A percentile compares a stretch with the other conserved stretches of the same genome.
phyloP scores from a whole-genome alignment of 2,329 filamentous ascomycete genomes.

The Elsinoe necatrix region DNA sequence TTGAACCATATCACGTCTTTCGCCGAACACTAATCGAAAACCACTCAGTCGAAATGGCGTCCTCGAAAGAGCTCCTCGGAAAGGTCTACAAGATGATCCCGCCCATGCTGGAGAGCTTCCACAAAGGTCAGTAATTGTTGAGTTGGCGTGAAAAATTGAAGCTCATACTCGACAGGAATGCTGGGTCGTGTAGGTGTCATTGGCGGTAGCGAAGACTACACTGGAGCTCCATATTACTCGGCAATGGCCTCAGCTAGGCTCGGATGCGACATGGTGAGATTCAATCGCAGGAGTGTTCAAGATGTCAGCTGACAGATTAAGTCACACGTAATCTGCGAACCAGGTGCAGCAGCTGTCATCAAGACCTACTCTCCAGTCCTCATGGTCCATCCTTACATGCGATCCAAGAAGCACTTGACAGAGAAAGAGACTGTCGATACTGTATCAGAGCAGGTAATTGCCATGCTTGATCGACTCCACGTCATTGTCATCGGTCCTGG shows the following conservation, averaged over 20 bases:
- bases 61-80: slow-evolving; percentile 65
- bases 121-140: slow-evolving; percentile 61
- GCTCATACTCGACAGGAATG: slow-evolving; percentile 54
- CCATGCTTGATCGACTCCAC: slow-evolving; percentile 78
- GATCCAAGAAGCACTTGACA: slow-evolving; percentile 56
- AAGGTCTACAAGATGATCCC: slow-evolving; percentile 87
- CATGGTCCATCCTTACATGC: slow-evolving; percentile 96
- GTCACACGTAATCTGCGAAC: slow-evolving; percentile 95
- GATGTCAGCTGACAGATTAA: slow-evolving; percentile 27
- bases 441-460: slow-evolving; percentile 61
- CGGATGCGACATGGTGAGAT: slow-evolving; percentile 76
- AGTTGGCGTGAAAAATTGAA: not conserved
- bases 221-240: slow-evolving; percentile 94
- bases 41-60: slow-evolving; percentile 31
- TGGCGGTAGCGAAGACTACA: slow-evolving; percentile 92
- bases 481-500: slow-evolving; percentile 90
- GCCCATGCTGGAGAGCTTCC: slow-evolving; percentile 89
- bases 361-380: slow-evolving; percentile 97
- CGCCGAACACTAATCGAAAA: not conserved
- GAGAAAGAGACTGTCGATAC: slow-evolving; percentile 50
- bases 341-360: slow-evolving; percentile 72
- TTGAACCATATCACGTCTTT: not conserved
- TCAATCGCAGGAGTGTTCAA: not conserved
- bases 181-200: slow-evolving; percentile 88
- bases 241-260: slow-evolving; percentile 90